Evolutionary conservation across 2,329 filamentous ascomycete species (phyloP), one percentile per base, ranked within the genome.

Genomic region (Fusarium transvaalense): DNA sequence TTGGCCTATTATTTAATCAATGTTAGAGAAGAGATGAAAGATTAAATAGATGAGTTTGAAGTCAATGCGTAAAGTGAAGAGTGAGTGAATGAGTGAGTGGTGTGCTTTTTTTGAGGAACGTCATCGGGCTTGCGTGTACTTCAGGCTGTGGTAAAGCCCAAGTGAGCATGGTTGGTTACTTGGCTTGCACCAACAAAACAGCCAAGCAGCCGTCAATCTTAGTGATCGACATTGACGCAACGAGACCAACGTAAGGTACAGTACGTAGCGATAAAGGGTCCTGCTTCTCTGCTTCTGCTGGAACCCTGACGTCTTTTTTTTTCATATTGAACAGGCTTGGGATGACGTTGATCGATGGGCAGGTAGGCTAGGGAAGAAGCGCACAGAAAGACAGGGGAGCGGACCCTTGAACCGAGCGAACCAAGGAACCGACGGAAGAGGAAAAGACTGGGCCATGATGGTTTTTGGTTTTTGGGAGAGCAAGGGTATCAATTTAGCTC

Each of bases 1-100:
- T 84, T 82, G 42, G 90, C 89, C 90, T 92, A 74, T 61, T 46
- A 43, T 53, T 31, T 46, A 43, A 55, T 31, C 21, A 48, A 42
- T 35, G 59, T 64, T 41, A 55, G 54, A 53, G 13, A 25, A 35
- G 19, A 25, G 23, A 25, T 25, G 23, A 29, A 29, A 17, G 27
- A 37, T 25, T 35, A 48, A 43, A 43, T 58, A 29, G 14, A n/a
- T 19, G 23, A 25, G 25, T 41, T 25, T 19, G 35, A 43, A 46
- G 47, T 35, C 50, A 53, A 58, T 54, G 37, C 37, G 59, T 25
- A 6, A 25, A 25, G 23, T 25, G 23, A 25, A 25, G 23, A 25
- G 23, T 25, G 23, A 25, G 23, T 27, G 29, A 25, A 21, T 23
- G 43, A 29, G 45, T 47, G 53, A 54, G 39, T 52, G 56, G 45